These are phyloP conservation scores for Labyrinthula sp. DNA, from an alignment of 352 stramenopile genomes.

Conservation along the genomic window DNA sequence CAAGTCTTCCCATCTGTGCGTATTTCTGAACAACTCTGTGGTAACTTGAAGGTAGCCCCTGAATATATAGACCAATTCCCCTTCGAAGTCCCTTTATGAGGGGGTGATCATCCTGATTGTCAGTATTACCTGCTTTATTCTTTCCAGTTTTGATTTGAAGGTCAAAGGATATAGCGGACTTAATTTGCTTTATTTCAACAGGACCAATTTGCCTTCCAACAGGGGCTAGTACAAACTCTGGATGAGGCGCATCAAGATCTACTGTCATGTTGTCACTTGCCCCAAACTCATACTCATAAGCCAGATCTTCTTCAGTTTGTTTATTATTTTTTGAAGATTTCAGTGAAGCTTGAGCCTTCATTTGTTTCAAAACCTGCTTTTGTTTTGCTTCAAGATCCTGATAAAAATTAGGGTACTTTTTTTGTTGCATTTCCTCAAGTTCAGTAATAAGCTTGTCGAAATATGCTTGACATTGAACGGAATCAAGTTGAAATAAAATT, in stretches of 20 bases:
- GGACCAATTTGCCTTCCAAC: slow-evolving; percentile 71
- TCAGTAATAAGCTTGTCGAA: slow-evolving; percentile 51
- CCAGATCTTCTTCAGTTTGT: slow-evolving; percentile 61
- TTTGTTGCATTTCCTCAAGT: slow-evolving; percentile 47
- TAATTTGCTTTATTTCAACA: slow-evolving; percentile 60
- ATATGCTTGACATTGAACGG: slow-evolving; percentile 54
- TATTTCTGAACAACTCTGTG: slow-evolving; percentile 81
- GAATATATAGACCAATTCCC: slow-evolving; percentile 93
- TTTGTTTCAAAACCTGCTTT: slow-evolving; percentile 40
- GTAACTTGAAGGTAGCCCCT: slow-evolving; percentile 72
- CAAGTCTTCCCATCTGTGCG: slow-evolving; percentile 80
- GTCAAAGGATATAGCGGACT: slow-evolving; percentile 48
- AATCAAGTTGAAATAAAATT: slow-evolving; percentile 62
- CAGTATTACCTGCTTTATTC: no score
- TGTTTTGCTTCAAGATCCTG: slow-evolving; percentile 43
- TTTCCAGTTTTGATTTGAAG: no score
- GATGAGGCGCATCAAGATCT: slow-evolving; percentile 83
- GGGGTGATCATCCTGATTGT: slow-evolving; percentile 36
- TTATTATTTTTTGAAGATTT: slow-evolving; percentile 70
- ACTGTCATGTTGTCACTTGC: slow-evolving; percentile 76
- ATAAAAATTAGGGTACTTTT: slow-evolving; percentile 50
- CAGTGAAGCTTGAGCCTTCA: no score
- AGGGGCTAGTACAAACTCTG: slow-evolving; percentile 84
- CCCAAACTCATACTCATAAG: slow-evolving; percentile 57
- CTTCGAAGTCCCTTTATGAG: slow-evolving; percentile 63